A percentile compares a stretch with the other conserved stretches of the same genome.
Conservation (phyloP, 139 green algal genomes). For the Bryopsis sp. region DNA sequence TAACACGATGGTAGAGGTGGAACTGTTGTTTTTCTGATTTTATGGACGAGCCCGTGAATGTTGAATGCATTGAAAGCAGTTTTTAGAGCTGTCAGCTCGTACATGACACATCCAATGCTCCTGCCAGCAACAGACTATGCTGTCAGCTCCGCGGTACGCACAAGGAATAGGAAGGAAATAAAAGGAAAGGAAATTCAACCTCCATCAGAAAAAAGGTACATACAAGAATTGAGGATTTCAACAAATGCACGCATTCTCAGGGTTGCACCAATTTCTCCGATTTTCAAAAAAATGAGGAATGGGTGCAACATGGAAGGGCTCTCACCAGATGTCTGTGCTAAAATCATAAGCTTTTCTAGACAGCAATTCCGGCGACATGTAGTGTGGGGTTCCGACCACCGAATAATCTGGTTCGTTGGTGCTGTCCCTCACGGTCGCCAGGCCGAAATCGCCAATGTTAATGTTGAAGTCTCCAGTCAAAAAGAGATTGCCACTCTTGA, state of each 20-base stretch:
- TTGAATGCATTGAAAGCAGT: conserved; percentile 60
- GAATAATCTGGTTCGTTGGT: conserved; percentile 10
- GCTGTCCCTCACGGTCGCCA: conserved; percentile 34
- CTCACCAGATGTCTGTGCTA: conserved; percentile 47
- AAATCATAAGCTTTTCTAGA: conserved; percentile 40
- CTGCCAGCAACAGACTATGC: conserved; percentile 26
- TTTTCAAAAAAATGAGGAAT: background rate
- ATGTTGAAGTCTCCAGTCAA: conserved; percentile 28
- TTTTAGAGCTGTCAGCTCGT: conserved; percentile 45
- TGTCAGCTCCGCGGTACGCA: no score
- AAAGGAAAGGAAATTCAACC: no score
- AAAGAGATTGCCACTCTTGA: conserved; percentile 53
- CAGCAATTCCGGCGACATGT: conserved; percentile 59
- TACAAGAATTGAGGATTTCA: background rate
- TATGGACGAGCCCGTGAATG: conserved; percentile 23
- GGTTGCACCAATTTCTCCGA: no score
- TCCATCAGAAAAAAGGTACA: no score
- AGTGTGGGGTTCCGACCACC: conserved; percentile 46
- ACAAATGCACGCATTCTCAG: background rate
- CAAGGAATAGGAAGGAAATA: no score
- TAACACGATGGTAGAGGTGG: conserved; percentile 8
- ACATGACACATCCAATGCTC: conserved; percentile 51
- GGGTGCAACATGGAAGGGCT: conserved; percentile 2
- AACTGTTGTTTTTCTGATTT: conserved; percentile 4
- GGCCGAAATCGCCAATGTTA: conserved; percentile 49